Evolutionary conservation across 805 yeast genomes (phyloP), one percentile per base, ranked within the genome.

Genomic region (Diddensiella santjacobensis): DNA sequence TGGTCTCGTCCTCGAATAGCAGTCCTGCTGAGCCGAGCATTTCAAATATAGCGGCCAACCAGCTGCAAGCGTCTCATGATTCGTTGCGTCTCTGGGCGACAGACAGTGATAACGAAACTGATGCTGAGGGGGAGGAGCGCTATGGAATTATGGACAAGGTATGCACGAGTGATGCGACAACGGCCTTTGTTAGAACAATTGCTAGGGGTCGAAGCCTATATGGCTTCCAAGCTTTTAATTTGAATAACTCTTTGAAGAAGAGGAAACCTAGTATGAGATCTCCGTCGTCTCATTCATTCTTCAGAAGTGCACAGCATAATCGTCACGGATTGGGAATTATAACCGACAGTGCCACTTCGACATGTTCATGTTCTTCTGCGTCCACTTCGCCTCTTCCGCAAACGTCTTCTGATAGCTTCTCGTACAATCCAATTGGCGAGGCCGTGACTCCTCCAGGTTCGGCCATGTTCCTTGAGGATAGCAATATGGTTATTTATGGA

Each of bases 391-490:
- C 41, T 33, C 31, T 8, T 26, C 31, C 31, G 37, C 13, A 35
- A 35, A 10, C 47, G 3, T 10, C 29, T 20, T 15, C 19, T 4
- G 17, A n/a, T 8, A 31, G 37, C 24, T 33, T 47, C 24, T 33
- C 40, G 2, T 37, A 42, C n/a, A 33, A 17, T n/a, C 37, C 31
- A 8, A 26, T 26, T 26, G 31, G 31, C 8, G 31, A 42, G 24
- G 40, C 53, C 18, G 45, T 49, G 19, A 58, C 62, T 2, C 62
- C 62, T 1, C 62, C 62, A 5, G 59, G 60, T 5, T 52, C 58
- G 3, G 56, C 55, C 22, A 44, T 56, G 31, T 36, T 52, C 8
- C 30, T 49, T 8, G 60, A 57, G 24, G 56, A 53, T 26, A 40
- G 37, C 35, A 26, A 38, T 33, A 13, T 43, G 22, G 53, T 50